These are phyloP conservation scores for Sporothrix brunneoviolacea DNA, from an alignment of 2,329 filamentous ascomycete genomes.

Conservation along the genomic window DNA sequence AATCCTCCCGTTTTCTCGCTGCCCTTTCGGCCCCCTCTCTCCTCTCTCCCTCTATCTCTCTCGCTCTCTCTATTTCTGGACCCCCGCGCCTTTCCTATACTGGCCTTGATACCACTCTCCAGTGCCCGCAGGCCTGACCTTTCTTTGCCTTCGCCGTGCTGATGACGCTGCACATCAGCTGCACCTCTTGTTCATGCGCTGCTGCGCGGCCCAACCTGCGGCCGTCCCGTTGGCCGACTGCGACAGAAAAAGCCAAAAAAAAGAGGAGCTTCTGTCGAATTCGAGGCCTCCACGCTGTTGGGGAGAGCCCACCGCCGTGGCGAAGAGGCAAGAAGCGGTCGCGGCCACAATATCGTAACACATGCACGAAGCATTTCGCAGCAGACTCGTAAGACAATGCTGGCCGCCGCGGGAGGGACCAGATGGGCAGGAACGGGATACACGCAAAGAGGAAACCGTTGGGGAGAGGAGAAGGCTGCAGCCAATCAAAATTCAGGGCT, in stretches of 20 bases:
- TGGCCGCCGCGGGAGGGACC: not conserved
- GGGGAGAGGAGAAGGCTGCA: not conserved
- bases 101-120: too few species aligned
- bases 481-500: conserved; percentile 13
- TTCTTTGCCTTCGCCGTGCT: too few species aligned
- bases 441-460: not conserved
- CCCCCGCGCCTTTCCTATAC: too few species aligned
- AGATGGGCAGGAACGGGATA: not conserved
- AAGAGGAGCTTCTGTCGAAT: too few species aligned
- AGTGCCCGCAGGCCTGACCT: too few species aligned
- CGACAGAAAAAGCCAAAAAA: not conserved
- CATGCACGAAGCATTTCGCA: not conserved
- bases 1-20: too few species aligned
- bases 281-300: too few species aligned
- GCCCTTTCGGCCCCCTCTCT: too few species aligned
- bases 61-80: too few species aligned
- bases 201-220: not conserved
- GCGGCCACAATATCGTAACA: not conserved
- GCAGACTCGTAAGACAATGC: not conserved
- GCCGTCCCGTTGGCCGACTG: not conserved
- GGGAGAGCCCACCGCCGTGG: not conserved
- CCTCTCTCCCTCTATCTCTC: too few species aligned
- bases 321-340: conserved; percentile 11
- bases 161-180: too few species aligned
- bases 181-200: not conserved